Evolutionary conservation across 768 basidiomycete genomes (phyloP).

Genomic region (Rhizopogon vesiculosus): DNA sequence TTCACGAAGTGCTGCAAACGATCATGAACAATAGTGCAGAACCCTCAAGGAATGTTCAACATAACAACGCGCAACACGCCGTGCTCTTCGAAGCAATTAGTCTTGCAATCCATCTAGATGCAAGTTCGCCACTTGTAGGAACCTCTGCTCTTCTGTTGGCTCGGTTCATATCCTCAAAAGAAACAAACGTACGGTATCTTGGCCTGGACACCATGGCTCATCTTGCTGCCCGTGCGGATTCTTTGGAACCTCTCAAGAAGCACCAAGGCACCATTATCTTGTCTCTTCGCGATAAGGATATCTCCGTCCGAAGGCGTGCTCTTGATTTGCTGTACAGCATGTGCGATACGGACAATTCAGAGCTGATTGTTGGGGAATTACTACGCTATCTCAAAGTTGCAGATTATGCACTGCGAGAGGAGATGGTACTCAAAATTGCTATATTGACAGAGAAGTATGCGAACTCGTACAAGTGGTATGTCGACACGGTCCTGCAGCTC

Average conservation of each 20-base stretch:
- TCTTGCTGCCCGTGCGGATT: constrained; percentile 90
- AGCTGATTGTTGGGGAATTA: constrained; percentile 92
- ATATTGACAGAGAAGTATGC: constrained; percentile 99
- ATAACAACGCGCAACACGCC: constrained; percentile 97
- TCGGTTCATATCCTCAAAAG: constrained; percentile 94
- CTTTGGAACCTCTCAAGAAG: constrained; percentile 87
- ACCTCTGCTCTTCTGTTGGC: constrained; percentile 89
- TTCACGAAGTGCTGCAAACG: constrained; percentile 82
- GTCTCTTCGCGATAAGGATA: constrained; percentile 94
- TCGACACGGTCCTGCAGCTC: constrained; percentile 94
- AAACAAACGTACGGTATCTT: constrained; percentile 97
- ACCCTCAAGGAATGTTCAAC: constrained; percentile 90
- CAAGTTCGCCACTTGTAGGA: constrained; percentile 81
- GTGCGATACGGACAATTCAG: constrained; percentile 98
- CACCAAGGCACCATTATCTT: constrained; percentile 95
- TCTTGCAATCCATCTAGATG: constrained; percentile 93
- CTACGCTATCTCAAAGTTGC: constrained; percentile 93
- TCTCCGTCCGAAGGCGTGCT: constrained; percentile 90
- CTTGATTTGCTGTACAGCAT: constrained; percentile 97
- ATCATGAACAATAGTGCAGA: constrained; percentile 91
- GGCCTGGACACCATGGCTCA: constrained; percentile 98
- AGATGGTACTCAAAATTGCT: constrained; percentile 98
- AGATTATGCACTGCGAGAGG: constrained; percentile 93
- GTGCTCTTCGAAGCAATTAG: constrained; percentile 98
- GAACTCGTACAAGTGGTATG: constrained; percentile 97